phyloP scores from a whole-genome alignment of 73 alveolate species.

The Urostyla sp. region DNA sequence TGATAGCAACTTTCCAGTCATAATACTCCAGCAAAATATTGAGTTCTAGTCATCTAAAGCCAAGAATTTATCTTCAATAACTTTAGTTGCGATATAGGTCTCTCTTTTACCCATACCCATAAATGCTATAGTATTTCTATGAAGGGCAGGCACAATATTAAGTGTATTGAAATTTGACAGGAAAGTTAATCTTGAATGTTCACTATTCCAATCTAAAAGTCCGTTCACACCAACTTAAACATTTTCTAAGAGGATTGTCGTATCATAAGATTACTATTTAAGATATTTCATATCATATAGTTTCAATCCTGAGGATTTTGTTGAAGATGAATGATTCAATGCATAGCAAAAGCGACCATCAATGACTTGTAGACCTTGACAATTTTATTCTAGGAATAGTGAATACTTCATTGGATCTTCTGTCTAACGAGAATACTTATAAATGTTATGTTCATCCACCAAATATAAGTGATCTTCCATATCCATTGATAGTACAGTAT shows the following conservation, averaged over 20 bases:
- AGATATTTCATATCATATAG: slow-evolving; percentile 13
- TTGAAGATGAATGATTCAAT: slow-evolving; percentile 7
- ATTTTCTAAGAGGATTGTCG: background rate
- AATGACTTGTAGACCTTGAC: background rate
- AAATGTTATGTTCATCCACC: slow-evolving; percentile 9
- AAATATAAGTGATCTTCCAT: background rate
- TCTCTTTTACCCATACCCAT: slow-evolving; percentile 20
- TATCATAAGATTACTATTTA: background rate
- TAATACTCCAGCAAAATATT: slow-evolving; percentile 17
- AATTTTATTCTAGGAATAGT: background rate
- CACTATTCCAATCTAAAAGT: slow-evolving; percentile 1
- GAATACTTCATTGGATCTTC: background rate
- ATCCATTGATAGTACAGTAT: background rate
- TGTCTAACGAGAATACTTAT: background rate
- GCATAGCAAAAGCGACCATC: slow-evolving; percentile 22
- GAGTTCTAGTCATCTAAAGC: slow-evolving; percentile 20
- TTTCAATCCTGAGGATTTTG: slow-evolving; percentile 27
- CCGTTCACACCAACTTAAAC: slow-evolving; percentile 8
- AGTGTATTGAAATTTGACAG: background rate
- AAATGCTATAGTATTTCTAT: slow-evolving; percentile 45
- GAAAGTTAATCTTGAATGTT: slow-evolving; percentile 9
- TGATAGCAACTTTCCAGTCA: slow-evolving; percentile 10
- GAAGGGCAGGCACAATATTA: slow-evolving; percentile 27
- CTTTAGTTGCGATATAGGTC: slow-evolving; percentile 17
- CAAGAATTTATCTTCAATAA: background rate